A percentile compares a stretch with the other conserved stretches of the same genome.
These are phyloP conservation scores for Coleophoma crateriformis DNA, from an alignment of 2,329 filamentous ascomycete genomes.

Conservation along the genomic window DNA sequence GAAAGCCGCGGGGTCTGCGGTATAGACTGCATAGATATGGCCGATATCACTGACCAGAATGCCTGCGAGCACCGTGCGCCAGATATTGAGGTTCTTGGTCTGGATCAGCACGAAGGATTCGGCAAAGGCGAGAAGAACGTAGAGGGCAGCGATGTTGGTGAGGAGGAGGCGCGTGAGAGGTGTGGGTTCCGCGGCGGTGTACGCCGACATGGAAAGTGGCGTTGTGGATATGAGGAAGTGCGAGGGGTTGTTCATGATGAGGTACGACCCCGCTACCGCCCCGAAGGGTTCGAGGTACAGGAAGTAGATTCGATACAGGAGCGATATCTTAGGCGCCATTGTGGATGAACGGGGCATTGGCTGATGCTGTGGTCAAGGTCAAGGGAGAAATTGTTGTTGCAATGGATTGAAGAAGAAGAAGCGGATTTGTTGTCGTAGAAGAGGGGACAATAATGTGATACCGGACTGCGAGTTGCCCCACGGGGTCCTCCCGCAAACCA, in stretches of 20 bases:
- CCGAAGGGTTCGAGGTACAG: conserved; percentile 19
- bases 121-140: conserved; percentile 25
- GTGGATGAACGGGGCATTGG: neutral
- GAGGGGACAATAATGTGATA: no score
- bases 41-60: conserved; percentile 23
- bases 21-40: conserved; percentile 27
- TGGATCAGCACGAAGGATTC: conserved; percentile 23
- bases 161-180: conserved; percentile 18
- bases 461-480: no score
- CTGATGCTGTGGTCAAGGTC: no score
- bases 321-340: neutral
- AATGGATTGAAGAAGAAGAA: no score
- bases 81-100: conserved; percentile 22
- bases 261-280: conserved; percentile 17
- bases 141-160: conserved; percentile 24
- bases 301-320: conserved; percentile 19
- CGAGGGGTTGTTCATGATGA: conserved; percentile 11
- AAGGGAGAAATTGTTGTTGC: no score
- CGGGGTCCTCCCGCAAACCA: no score
- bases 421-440: no score
- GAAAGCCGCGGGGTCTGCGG: conserved; percentile 21
- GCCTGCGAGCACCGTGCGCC: conserved; percentile 17
- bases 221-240: conserved; percentile 15
- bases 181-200: conserved; percentile 4
- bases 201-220: conserved; percentile 11